These are phyloP conservation scores for Datura wrightii DNA, from an alignment of 257 asterid species.

Conservation along the genomic window DNA sequence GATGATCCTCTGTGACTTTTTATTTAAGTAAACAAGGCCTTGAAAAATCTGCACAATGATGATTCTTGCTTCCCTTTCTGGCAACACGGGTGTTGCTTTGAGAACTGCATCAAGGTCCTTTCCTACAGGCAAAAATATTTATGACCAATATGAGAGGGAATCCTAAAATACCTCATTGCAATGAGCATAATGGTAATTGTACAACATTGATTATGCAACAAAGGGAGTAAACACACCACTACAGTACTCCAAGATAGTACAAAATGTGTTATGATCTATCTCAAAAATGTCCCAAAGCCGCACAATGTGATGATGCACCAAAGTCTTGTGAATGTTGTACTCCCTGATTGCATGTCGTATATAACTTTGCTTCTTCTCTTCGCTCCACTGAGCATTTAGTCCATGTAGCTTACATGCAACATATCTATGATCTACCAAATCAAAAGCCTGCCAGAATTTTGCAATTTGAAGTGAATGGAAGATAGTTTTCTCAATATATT, in stretches of 20 bases:
- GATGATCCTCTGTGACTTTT: slow-evolving; percentile 88
- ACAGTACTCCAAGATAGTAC: slow-evolving; percentile 96
- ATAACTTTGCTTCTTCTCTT: slow-evolving; percentile 97
- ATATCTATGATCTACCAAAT: slow-evolving; percentile 91
- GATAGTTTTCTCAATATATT: slow-evolving; percentile 36
- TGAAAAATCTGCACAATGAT: slow-evolving; percentile 90
- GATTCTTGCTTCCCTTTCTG: slow-evolving; percentile 93
- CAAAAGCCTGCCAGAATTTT: slow-evolving; percentile 82
- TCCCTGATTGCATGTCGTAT: slow-evolving; percentile 98
- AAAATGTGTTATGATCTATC: slow-evolving; percentile 96
- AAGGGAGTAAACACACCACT: slow-evolving; percentile 64
- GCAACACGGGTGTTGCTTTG: slow-evolving; percentile 81
- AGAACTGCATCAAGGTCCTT: slow-evolving; percentile 98
- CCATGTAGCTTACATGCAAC: slow-evolving; percentile 99
- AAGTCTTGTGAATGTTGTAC: slow-evolving; percentile 92
- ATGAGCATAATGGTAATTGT: not conserved
- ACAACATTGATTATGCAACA: not conserved
- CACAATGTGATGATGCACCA: slow-evolving; percentile 93
- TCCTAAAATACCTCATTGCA: not conserved
- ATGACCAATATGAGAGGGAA: slow-evolving; percentile 19
- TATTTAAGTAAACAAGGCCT: slow-evolving; percentile 94
- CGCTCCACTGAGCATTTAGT: slow-evolving; percentile 98
- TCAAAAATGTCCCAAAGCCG: slow-evolving; percentile 99
- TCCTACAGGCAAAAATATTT: slow-evolving; percentile 52
- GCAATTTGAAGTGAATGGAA: slow-evolving; percentile 16